A percentile compares a stretch with the other conserved stretches of the same genome.
Evolutionary conservation across 345 rosid genomes (phyloP).

Genomic region (Balakata baccata): DNA sequence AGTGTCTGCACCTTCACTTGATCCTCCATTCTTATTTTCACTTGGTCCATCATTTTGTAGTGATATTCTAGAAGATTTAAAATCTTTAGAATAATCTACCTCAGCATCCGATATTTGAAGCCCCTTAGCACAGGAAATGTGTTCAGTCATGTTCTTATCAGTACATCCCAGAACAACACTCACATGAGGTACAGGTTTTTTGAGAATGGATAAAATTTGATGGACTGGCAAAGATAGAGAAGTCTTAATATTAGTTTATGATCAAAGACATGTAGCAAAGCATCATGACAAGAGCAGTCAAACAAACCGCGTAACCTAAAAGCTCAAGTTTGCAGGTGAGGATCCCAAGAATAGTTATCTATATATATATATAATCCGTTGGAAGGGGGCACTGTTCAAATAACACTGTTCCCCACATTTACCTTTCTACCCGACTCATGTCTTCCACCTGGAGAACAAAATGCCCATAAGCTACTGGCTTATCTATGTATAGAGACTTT

Average conservation of each 20-base stretch:
- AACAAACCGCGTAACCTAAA: not conserved
- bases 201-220: constrained; percentile 66
- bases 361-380: no score
- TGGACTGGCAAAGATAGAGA: constrained; percentile 38
- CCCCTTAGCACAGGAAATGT: constrained; percentile 23
- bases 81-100: constrained; percentile 10
- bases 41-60: constrained; percentile 24
- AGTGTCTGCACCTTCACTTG: constrained; percentile 2
- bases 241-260: constrained; percentile 13
- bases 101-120: constrained; percentile 31
- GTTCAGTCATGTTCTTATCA: constrained; percentile 16
- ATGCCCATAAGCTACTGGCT: not conserved
- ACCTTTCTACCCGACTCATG: no score
- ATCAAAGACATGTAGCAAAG: not conserved
- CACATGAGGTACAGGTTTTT: constrained; percentile 34
- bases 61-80: not conserved
- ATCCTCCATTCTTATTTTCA: constrained; percentile 12
- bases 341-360: no score
- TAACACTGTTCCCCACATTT: no score
- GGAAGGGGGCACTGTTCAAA: no score
- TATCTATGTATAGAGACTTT: not conserved
- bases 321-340: not conserved
- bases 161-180: constrained; percentile 23
- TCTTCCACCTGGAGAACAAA: not conserved
- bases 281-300: not conserved